A percentile compares a stretch with the other conserved stretches of the same genome.
phyloP scores from a whole-genome alignment of 257 asterid species.

The Avicennia marina region DNA sequence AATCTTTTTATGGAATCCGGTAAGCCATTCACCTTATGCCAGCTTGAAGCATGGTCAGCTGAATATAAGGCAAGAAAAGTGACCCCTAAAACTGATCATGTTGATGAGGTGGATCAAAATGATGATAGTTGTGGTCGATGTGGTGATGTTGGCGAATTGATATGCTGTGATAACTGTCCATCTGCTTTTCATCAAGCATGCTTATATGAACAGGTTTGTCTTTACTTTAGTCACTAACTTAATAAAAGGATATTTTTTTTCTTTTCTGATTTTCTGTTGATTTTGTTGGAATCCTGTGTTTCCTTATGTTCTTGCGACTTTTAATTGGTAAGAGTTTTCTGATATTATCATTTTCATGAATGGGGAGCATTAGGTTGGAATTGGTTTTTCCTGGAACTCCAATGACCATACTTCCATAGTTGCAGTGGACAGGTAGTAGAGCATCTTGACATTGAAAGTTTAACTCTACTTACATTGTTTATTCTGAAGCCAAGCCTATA shows the following conservation, averaged over 20 bases:
- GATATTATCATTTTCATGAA: not conserved
- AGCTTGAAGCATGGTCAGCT: conserved; percentile 97
- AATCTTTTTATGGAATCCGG: conserved; percentile 85
- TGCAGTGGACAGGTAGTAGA: not conserved
- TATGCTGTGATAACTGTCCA: conserved; percentile 97
- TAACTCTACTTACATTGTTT: conserved; percentile 3
- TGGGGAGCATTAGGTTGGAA: conserved; percentile 1
- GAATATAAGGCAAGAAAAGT: conserved; percentile 72
- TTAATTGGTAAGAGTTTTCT: not conserved
- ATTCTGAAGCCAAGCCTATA: conserved; percentile 5
- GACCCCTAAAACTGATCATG: conserved; percentile 43
- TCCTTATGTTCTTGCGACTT: not conserved
- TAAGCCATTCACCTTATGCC: conserved; percentile 74
- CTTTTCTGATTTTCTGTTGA: not conserved
- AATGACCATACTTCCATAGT: not conserved
- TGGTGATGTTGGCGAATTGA: conserved; percentile 92
- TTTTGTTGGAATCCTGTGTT: not conserved
- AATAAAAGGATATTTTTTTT: not conserved
- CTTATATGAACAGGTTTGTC: conserved; percentile 74
- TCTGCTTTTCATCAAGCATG: conserved; percentile 97
- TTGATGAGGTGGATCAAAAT: conserved; percentile 76
- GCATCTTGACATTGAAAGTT: conserved; percentile 17
- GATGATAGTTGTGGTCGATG: conserved; percentile 99
- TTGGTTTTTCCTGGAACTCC: not conserved
- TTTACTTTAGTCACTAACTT: conserved; percentile 18